These are phyloP conservation scores for Fusarium coicis DNA, from an alignment of 2,329 filamentous ascomycete species.

Conservation along the genomic window DNA sequence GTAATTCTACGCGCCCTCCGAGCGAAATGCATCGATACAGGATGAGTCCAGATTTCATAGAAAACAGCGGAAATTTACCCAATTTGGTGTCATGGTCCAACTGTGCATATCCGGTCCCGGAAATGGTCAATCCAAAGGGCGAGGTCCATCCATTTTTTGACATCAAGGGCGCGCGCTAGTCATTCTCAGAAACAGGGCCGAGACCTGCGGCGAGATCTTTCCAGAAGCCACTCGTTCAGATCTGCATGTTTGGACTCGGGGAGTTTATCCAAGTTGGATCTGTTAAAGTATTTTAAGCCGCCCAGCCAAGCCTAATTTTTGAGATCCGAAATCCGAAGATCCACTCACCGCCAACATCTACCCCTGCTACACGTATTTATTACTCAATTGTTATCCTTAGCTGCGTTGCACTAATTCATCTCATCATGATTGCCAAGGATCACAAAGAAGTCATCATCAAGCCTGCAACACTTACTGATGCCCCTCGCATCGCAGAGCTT, in stretches of 20 bases:
- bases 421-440: background rate
- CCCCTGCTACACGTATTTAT: background rate
- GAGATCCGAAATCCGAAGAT: background rate
- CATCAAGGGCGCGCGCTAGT: conserved; percentile 27
- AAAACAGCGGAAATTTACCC: background rate
- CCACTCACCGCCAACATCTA: background rate
- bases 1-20: conserved; percentile 32
- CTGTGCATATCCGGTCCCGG: background rate
- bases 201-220: background rate
- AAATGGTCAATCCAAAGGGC: background rate
- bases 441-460: conserved; percentile 4
- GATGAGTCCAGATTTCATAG: background rate
- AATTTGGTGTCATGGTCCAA: background rate
- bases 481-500: conserved; percentile 45
- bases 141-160: background rate
- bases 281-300: background rate
- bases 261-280: background rate
- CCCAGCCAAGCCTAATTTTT: background rate
- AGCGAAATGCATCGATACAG: conserved; percentile 35
- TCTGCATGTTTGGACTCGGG: background rate
- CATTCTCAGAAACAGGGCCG: background rate
- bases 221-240: background rate
- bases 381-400: background rate
- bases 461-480: conserved; percentile 13
- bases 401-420: accelerated